A percentile compares a stretch with the other conserved stretches of the same genome.
Conservation (phyloP, 2,329 filamentous ascomycete genomes). For the Grosmannia clavigera region DNA sequence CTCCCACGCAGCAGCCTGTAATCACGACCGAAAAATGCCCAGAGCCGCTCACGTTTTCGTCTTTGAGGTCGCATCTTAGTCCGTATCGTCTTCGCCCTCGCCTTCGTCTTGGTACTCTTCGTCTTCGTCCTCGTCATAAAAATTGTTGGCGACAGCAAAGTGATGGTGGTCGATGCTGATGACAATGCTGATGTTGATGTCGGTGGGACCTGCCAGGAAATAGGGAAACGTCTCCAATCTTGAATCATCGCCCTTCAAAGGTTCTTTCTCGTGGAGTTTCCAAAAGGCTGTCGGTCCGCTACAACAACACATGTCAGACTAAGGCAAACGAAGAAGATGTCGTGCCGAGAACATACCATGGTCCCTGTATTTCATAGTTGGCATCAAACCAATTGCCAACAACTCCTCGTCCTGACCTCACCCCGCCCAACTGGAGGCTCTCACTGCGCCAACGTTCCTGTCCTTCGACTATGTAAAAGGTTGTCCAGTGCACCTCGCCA, state of each 20-base stretch:
- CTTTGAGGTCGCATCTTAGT: neutral
- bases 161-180: conserved; percentile 7
- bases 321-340: neutral
- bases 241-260: neutral
- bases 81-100: neutral
- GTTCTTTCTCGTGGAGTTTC: conserved; percentile 20
- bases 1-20: neutral
- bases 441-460: conserved; percentile 67
- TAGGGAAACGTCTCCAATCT: neutral
- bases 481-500: conserved; percentile 65
- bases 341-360: conserved; percentile 18
- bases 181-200: conserved; percentile 2
- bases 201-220: conserved; percentile 2
- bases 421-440: conserved; percentile 60
- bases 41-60: neutral
- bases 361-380: conserved; percentile 57
- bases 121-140: conserved; percentile 1
- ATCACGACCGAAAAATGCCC: neutral
- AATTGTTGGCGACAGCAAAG: neutral
- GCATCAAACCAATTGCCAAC: conserved; percentile 70
- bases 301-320: neutral
- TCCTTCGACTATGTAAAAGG: conserved; percentile 48
- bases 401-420: conserved; percentile 52
- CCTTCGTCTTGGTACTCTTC: neutral
- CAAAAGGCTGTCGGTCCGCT: neutral